Percentiles rank a stretch among this genome's conserved stretches.
Conservation (phyloP, 495 filamentous ascomycete species). For the Neurospora africana region DNA sequence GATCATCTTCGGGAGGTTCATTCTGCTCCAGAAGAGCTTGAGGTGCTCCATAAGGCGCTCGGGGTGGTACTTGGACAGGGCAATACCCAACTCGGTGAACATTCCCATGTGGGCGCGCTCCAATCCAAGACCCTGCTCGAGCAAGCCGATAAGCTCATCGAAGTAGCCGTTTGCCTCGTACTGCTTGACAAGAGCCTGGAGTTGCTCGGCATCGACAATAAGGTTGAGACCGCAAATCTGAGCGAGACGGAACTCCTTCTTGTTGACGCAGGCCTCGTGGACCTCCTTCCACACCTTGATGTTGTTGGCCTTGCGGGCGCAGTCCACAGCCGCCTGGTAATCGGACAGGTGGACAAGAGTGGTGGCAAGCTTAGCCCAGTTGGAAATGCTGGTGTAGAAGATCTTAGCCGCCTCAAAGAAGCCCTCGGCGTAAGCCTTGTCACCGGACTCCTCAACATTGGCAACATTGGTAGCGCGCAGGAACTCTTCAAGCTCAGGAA, state of each 20-base stretch:
- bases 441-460: conserved; percentile 88
- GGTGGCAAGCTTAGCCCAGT: conserved; percentile 98
- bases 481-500: conserved; percentile 94
- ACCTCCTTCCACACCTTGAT: conserved; percentile 99
- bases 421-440: conserved; percentile 94
- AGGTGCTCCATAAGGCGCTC: conserved; percentile 97
- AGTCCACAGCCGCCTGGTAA: conserved; percentile 97
- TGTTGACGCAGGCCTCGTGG: conserved; percentile 89
- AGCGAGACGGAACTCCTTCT: conserved; percentile 98
- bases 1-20: conserved; percentile 98
- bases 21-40: conserved; percentile 96
- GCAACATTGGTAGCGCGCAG: conserved; percentile 88
- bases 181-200: conserved; percentile 85
- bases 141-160: conserved; percentile 87
- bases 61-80: conserved; percentile 91
- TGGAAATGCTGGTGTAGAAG: conserved; percentile 96
- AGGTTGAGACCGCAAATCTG: conserved; percentile 99
- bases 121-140: conserved; percentile 91
- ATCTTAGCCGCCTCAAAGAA: conserved; percentile 97
- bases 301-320: conserved; percentile 97
- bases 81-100: conserved; percentile 94
- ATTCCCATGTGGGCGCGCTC: conserved; percentile 78
- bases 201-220: conserved; percentile 95
- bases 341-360: conserved; percentile 93
- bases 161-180: conserved; percentile 98